Conservation (phyloP, 805 yeast genomes). For the Suhomyces xylopsoci region DNA sequence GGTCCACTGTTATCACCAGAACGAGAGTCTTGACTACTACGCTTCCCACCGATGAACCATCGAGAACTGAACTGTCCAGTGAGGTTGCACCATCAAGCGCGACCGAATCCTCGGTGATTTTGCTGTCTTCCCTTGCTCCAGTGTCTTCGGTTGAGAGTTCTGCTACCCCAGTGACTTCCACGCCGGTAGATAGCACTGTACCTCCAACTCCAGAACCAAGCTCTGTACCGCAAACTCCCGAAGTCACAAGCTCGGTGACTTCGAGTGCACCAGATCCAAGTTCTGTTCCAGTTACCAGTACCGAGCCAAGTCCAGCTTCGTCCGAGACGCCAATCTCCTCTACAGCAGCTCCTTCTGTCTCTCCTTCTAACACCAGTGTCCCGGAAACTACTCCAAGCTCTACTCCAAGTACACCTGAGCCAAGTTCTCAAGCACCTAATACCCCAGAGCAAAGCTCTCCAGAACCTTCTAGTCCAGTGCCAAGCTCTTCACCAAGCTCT, state of each 20-base stretch:
- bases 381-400: neutral
- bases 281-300: neutral
- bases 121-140: neutral
- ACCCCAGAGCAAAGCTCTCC: no score
- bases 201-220: neutral
- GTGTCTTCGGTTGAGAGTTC: neutral
- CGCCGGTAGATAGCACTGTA: neutral
- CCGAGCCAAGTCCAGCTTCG: neutral
- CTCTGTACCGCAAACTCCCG: no score
- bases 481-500: neutral
- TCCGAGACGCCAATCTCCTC: no score
- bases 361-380: neutral
- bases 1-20: neutral
- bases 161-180: neutral
- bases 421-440: no score
- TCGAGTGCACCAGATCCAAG: neutral
- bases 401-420: neutral
- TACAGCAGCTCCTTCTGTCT: neutral
- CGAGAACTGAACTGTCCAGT: neutral
- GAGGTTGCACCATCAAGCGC: neutral
- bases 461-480: no score
- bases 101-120: neutral
- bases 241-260: neutral
- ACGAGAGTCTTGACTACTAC: neutral
- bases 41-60: neutral